A percentile compares a stretch with the other conserved stretches of the same genome.
Evolutionary conservation across 495 filamentous ascomycete genomes (phyloP).

Genomic region (Penicillium soppii): DNA sequence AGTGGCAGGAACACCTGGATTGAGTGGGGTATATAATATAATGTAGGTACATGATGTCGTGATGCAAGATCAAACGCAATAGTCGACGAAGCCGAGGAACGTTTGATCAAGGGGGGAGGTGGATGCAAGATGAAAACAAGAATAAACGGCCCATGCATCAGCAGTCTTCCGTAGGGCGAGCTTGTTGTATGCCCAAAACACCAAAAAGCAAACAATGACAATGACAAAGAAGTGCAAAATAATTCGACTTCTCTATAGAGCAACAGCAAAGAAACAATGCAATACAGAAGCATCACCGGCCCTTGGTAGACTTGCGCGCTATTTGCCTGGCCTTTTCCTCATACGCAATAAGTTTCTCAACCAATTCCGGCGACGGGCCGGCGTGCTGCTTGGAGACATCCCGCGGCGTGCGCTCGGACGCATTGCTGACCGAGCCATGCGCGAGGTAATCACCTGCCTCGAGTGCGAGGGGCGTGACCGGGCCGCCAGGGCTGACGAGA

Average conservation of each 20-base stretch:
- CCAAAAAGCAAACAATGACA: constrained; percentile 8
- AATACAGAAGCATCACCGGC: constrained; percentile 24
- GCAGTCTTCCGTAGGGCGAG: neutral
- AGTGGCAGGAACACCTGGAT: neutral
- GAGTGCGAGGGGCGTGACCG: constrained; percentile 73
- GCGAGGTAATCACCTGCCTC: constrained; percentile 58
- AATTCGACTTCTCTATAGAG: neutral
- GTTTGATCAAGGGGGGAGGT: constrained; percentile 13
- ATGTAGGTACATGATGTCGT: constrained; percentile 28
- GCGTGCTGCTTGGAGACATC: constrained; percentile 18
- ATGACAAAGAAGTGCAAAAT: neutral
- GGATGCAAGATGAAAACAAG: constrained; percentile 1
- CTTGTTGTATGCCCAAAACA: constrained; percentile 17
- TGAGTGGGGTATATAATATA: constrained; percentile 29
- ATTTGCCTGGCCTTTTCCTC: constrained; percentile 41
- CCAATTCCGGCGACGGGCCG: constrained; percentile 31
- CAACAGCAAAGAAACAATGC: neutral
- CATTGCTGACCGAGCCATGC: constrained; percentile 29
- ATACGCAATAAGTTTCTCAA: constrained; percentile 38
- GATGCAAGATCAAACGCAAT: constrained; percentile 23
- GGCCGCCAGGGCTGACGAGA: constrained; percentile 71
- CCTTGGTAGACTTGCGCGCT: constrained; percentile 32
- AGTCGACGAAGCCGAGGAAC: neutral
- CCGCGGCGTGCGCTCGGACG: constrained; percentile 19
- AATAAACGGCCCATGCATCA: constrained; percentile 6